Evolutionary conservation across 148 eudicot genomes (phyloP), one percentile per base, ranked within the genome.

Genomic region (Rhododendron ovatum): DNA sequence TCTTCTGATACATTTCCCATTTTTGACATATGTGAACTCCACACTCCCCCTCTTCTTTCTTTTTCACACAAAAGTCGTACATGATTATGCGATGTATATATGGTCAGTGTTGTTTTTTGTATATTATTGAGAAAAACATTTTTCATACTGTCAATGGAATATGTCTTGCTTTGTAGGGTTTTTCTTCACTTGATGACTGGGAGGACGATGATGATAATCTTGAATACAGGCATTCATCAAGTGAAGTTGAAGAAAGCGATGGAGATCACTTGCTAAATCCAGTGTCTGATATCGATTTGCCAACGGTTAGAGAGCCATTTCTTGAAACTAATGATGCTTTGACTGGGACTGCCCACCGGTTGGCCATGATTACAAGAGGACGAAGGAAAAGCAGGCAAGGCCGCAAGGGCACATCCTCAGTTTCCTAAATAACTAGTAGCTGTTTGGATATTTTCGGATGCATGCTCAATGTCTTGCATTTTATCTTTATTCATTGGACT

Each of bases 231-330:
- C 82, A 85, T 81, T 93, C 94, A 69, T 92, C 98, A 67, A 93
- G 96, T 87, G 98, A 94, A 18, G 96, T 92, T 63, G 99, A 96
- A 87, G 98, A 93, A 65, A 93, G 95, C 80, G 98, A 96, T 83
- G 98, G 94, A 85, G 99, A 95, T 80, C 80, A 89, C 50, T 85
- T 93, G 86, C 89, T 96, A 85, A 93, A 94, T 81, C 93, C 96
- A 47, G 84, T 96, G 81, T 91, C 89, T 87, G 98, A 95, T 88
- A 91, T 92, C 88, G 99, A 96, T 86, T 84, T 94, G 88, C 94
- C 98, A 24, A 83, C 88, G 15, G 35, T 89, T n/a, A 92, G 88
- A 84, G 93, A 92, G 71, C 86, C 87, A 59, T 89, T 87, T 83
- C 89, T 88, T 33, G 53, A 88, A 41, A 47, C 91, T 59, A 93